Evolutionary conservation across 2,329 filamentous ascomycete species (phyloP), one percentile per base, ranked within the genome.

Genomic region (Alternaria rosae): DNA sequence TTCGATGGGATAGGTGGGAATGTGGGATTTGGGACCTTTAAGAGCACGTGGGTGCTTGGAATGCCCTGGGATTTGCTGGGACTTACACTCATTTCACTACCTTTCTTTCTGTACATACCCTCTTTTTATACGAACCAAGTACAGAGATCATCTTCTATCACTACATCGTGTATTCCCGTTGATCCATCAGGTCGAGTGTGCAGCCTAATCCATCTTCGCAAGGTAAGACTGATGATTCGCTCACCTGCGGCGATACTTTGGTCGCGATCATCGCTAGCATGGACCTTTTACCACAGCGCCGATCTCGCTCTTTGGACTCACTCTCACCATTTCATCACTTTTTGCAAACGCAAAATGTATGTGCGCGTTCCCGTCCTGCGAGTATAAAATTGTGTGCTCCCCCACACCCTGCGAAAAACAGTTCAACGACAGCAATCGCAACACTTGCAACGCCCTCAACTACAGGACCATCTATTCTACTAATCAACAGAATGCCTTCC

Each of bases 11-110:
- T 26, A 17, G 5, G n/a, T 15, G 21, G 30, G 9, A 26, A 48
- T 7, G 21, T 44, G n/a, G 7, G 41, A 30, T 15, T 44, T 9
- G 23, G 26, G n/a, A 12, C n/a, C 13, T 43, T 6, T 12, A 21
- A n/a, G 41, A 44, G 51, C 51, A 28, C 32, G 44, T 54, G 47
- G 47, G 21, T 51, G 47, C 47, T 38, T 25, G 30, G 47, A 38
- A 51, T 38, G 20, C 7, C 20, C 4, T 30, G 13, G n/a, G 30
- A 35, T 51, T 21, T 28, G 30, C 47, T 51, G 47, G n/a, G 9
- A 10, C n/a, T 35, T 38, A 15, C 47, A 38, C 30, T 51, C 47
- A 51, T 51, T 51, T 38, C 30, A 28, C 30, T 25, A 51, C 47
- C 11, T 15, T n/a, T 35, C 5, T 50, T 50, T 38, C n/a, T 38